These are phyloP conservation scores for Rosa multiflora DNA, from an alignment of 306 rosid genomes.

Conservation along the genomic window DNA sequence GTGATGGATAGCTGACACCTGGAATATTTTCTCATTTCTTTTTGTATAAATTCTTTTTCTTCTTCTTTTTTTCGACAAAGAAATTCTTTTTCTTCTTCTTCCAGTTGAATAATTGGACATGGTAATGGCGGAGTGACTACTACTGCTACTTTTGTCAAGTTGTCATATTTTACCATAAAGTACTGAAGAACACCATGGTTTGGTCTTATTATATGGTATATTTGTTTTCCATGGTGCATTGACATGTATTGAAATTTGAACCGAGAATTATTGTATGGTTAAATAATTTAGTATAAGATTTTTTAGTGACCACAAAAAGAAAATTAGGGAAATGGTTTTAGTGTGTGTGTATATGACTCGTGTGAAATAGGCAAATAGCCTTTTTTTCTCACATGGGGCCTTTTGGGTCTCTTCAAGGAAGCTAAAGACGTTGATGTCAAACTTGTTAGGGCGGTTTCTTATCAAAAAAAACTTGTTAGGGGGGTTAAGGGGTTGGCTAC, in stretches of 20 bases:
- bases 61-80: neutral
- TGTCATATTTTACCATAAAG: neutral
- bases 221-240: neutral
- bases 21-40: neutral
- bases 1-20: constrained; percentile 43
- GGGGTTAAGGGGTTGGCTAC: neutral
- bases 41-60: neutral
- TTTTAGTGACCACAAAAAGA: neutral
- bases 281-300: neutral
- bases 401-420: constrained; percentile 6
- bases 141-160: neutral
- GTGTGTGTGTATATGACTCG: constrained; percentile 1
- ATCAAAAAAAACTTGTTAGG: neutral
- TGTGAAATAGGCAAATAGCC: neutral
- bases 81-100: neutral
- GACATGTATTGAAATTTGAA: neutral
- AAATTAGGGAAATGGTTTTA: neutral
- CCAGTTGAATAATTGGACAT: constrained; percentile 1
- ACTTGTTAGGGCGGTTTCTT: neutral
- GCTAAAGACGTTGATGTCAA: neutral
- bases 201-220: constrained; percentile 2
- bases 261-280: neutral
- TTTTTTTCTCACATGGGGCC: constrained; percentile 7
- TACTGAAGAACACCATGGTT: neutral
- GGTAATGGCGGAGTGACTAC: neutral